Evolutionary conservation across 495 filamentous ascomycete species (phyloP).

Genomic region (Ascodesmis nigricans): DNA sequence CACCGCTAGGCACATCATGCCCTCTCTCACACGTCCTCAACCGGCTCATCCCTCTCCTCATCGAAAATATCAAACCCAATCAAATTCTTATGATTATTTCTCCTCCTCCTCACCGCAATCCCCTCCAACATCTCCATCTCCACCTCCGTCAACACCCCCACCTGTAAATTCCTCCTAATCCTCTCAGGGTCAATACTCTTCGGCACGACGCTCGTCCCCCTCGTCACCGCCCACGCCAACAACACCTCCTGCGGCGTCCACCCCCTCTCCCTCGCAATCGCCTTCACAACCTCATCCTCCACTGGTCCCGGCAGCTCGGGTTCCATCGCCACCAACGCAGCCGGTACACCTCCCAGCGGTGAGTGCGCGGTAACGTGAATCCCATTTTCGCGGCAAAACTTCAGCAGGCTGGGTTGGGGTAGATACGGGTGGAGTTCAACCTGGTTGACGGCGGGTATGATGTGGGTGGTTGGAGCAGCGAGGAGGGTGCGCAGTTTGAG

Average conservation of each 20-base stretch:
- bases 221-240: conserved; percentile 30
- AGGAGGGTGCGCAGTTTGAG: conserved; percentile 53
- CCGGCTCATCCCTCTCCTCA: too few relatives aligned
- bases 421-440: conserved; percentile 72
- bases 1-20: too few relatives aligned
- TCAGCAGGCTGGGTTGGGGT: conserved; percentile 33
- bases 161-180: conserved; percentile 40
- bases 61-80: too few relatives aligned
- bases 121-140: too few relatives aligned
- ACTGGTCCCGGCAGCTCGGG: too few relatives aligned
- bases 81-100: too few relatives aligned
- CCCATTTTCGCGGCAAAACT: conserved; percentile 28
- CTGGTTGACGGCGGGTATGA: conserved; percentile 71
- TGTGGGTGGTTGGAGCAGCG: conserved; percentile 33
- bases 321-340: too few relatives aligned
- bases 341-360: conserved; percentile 30
- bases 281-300: conserved; percentile 23
- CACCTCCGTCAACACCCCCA: too few relatives aligned
- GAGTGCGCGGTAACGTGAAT: conserved; percentile 40
- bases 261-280: conserved; percentile 27
- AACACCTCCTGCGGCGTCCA: conserved; percentile 29
- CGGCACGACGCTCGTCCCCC: conserved; percentile 35
- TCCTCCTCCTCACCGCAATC: too few relatives aligned
- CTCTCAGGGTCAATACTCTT: conserved; percentile 37
- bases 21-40: too few relatives aligned